These are phyloP conservation scores for Cucumis sativus DNA, from an alignment of 306 rosid species.

Conservation along the genomic window Cucumber_9930_V3 NC_026655.2:1385001-1385500, in stretches of 20 bases:
- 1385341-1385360: not conserved
- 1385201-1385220: not conserved
- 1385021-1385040: not conserved
- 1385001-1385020: not conserved
- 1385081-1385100: not conserved
- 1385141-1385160: not conserved
- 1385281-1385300: not conserved
- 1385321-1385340: not conserved
- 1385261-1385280: not conserved
- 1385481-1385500: not conserved
- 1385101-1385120: constrained; percentile 2
- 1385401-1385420: not conserved
- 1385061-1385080: not conserved
- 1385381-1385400: not conserved
- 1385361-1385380: not conserved
- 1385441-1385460: not conserved
- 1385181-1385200: not conserved
- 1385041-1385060: not conserved
- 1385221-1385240: not conserved
- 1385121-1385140: not conserved
- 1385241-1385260: not conserved
- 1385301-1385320: not conserved
- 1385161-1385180: not conserved
- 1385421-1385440: not conserved
- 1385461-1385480: too few relatives aligned